Evolutionary conservation across 805 yeast species (phyloP).

Genomic region (Pichia exigua): DNA sequence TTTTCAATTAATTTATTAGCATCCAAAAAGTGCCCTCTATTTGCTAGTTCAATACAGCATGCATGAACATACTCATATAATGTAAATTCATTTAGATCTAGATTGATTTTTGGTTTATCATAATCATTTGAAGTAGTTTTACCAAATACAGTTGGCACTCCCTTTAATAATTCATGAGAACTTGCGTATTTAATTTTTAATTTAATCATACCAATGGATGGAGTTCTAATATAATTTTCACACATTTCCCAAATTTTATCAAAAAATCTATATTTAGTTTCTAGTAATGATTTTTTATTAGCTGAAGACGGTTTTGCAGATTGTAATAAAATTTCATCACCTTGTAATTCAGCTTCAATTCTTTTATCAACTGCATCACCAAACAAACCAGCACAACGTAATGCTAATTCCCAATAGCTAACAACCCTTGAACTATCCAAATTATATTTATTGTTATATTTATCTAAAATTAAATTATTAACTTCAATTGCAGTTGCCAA

Average conservation of each 20-base stretch:
- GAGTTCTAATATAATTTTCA: conserved; percentile 4
- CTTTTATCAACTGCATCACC: conserved; percentile 17
- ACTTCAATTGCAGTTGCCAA: conserved; percentile 22
- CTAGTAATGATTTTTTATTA: conserved; percentile 3
- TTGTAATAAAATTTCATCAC: background rate
- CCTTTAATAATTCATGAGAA: conserved; percentile 17
- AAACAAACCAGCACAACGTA: conserved; percentile 21
- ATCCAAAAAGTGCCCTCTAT: conserved; percentile 18
- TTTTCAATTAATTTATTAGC: conserved; percentile 23
- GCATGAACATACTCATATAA: conserved; percentile 17
- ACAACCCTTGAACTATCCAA: background rate
- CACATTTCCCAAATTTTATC: conserved; percentile 22
- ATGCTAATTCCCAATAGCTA: conserved; percentile 22
- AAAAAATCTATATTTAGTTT: conserved; percentile 16
- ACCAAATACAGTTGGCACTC: conserved; percentile 18
- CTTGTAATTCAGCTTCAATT: conserved; percentile 6
- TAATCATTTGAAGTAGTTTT: conserved; percentile 6
- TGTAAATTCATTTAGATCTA: conserved; percentile 16
- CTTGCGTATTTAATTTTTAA: conserved; percentile 19
- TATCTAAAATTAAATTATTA: conserved; percentile 18
- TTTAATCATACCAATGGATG: conserved; percentile 19
- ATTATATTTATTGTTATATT: conserved; percentile 11
- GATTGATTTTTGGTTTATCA: conserved; percentile 13
- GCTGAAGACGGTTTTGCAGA: background rate
- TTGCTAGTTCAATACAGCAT: conserved; percentile 18